phyloP scores from a whole-genome alignment of 108 stramenopile species.

The Aurantiochytrium sp. region DNA sequence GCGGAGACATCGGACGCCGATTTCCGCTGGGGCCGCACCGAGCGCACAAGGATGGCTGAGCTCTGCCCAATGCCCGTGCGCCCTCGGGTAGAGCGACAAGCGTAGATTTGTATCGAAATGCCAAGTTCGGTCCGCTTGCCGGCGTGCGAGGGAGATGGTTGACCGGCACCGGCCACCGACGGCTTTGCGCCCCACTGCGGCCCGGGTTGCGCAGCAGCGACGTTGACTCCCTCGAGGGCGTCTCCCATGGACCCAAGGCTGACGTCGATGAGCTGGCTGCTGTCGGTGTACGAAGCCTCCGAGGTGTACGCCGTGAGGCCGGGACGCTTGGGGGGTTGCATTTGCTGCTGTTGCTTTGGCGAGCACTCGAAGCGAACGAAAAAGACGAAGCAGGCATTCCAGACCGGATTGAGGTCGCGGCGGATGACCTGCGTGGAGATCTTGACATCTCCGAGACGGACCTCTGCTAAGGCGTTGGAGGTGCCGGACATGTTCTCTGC shows the following conservation, averaged over 20 bases:
- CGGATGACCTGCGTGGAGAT: neutral
- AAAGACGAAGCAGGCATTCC: neutral
- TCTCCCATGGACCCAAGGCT: too few species aligned
- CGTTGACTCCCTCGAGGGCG: too few species aligned
- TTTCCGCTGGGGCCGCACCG: neutral
- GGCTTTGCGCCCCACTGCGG: too few species aligned
- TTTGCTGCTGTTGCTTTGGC: neutral
- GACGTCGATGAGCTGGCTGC: too few species aligned
- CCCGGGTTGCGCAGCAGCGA: too few species aligned
- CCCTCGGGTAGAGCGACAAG: neutral
- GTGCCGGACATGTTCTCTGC: slow-evolving; percentile 25
- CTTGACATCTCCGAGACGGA: neutral
- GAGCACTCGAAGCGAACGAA: slow-evolving; percentile 9
- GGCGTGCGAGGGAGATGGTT: neutral
- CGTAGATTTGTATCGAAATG: neutral
- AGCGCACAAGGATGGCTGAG: neutral
- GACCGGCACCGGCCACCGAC: neutral
- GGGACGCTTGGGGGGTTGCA: too few species aligned
- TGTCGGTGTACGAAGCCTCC: too few species aligned
- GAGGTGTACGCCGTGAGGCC: neutral
- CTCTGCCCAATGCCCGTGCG: neutral
- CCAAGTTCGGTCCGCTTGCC: neutral
- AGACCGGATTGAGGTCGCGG: slow-evolving; percentile 20
- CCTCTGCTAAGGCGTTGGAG: neutral
- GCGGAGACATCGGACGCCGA: neutral